These are phyloP conservation scores for Nicotiana knightiana DNA, from an alignment of 257 asterid genomes.

Conservation along the genomic window DNA sequence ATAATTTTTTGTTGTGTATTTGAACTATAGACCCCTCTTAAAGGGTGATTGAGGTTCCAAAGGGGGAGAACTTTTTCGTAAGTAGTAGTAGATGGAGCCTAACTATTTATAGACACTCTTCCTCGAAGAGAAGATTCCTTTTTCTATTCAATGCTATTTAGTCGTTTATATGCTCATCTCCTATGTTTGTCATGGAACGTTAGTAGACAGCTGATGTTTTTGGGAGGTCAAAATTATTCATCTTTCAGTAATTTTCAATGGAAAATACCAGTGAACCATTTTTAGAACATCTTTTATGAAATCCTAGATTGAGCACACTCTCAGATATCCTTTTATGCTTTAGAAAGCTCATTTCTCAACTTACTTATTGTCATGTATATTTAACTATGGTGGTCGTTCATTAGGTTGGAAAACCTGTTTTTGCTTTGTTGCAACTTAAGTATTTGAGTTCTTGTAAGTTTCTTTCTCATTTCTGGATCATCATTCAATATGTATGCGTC, in stretches of 20 bases:
- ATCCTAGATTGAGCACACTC: neutral
- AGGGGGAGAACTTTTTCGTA: neutral
- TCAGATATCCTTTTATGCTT: neutral
- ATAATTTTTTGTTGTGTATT: neutral
- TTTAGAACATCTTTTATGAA: neutral
- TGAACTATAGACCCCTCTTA: neutral
- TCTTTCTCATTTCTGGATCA: neutral
- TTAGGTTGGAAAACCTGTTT: neutral
- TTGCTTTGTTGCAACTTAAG: neutral
- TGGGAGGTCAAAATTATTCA: neutral
- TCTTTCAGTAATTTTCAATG: neutral
- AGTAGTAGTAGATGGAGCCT: neutral
- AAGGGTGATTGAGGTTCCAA: neutral
- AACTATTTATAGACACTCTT: neutral
- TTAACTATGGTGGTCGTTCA: neutral
- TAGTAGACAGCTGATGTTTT: neutral
- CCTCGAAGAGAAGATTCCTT: neutral
- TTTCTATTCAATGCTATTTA: neutral
- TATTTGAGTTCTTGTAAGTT: neutral
- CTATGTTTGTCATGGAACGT: neutral
- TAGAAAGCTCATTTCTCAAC: neutral
- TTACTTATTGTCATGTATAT: neutral
- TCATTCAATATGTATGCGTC: neutral
- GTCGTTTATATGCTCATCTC: neutral
- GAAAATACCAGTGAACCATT: neutral